Percentiles rank a stretch among this genome's conserved stretches.
phyloP scores from a whole-genome alignment of 768 basidiomycete species.

The Suillus decipiens region DNA sequence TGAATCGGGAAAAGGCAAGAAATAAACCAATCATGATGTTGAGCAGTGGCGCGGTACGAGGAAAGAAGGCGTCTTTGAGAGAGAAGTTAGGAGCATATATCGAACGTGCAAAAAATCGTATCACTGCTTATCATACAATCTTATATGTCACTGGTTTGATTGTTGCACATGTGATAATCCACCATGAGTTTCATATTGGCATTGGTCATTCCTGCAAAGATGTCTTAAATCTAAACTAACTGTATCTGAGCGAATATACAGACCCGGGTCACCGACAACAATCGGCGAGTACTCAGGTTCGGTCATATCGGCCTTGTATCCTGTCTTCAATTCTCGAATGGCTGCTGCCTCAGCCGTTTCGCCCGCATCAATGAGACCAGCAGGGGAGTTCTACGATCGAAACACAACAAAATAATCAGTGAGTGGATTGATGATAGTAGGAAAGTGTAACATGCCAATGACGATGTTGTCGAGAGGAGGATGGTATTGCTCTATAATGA shows the following conservation, averaged over 20 bases:
- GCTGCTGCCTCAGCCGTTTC: conserved; percentile 84
- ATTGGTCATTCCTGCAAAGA: conserved; percentile 82
- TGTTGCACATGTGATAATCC: neutral
- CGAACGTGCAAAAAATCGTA: conserved; percentile 60
- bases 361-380: conserved; percentile 80
- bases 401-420: neutral
- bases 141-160: neutral
- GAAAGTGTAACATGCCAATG: conserved; percentile 52
- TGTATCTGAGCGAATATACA: conserved; percentile 2
- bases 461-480: conserved; percentile 80
- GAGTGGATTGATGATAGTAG: neutral
- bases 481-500: conserved; percentile 90
- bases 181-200: conserved; percentile 87
- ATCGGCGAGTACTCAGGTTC: conserved; percentile 65
- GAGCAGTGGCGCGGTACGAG: conserved; percentile 69
- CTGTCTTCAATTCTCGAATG: conserved; percentile 89
- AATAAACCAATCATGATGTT: conserved; percentile 98
- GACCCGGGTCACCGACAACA: conserved; percentile 74
- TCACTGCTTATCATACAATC: conserved; percentile 19
- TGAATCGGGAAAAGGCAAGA: conserved; percentile 89
- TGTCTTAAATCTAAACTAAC: neutral
- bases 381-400: conserved; percentile 52
- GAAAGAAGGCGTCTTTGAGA: conserved; percentile 79
- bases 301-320: conserved; percentile 62
- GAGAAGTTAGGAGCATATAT: conserved; percentile 83